A percentile compares a stretch with the other conserved stretches of the same genome.
Conservation (phyloP, 1,139 yeast species). For the Candida sp. region DNA sequence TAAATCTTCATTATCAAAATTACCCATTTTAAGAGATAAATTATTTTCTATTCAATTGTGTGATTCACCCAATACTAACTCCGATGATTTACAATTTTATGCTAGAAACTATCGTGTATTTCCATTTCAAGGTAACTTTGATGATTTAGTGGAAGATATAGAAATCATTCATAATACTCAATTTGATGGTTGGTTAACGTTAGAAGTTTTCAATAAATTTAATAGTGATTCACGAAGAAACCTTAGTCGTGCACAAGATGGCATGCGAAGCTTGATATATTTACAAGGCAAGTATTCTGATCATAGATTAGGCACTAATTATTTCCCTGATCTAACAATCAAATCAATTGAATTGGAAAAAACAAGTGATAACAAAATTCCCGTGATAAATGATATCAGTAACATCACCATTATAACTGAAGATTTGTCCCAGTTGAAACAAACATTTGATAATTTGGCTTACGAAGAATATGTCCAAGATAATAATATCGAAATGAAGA, state of each 20-base stretch:
- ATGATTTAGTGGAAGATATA: conserved; percentile 3
- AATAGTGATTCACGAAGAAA: conserved; percentile 4
- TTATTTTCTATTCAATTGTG: conserved; percentile 10
- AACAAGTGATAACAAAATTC: background rate
- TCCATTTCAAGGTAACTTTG: conserved; percentile 9
- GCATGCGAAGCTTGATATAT: conserved; percentile 6
- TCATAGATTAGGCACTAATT: background rate
- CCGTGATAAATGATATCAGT: background rate
- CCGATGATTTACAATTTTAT: conserved; percentile 4
- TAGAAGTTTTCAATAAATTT: conserved; percentile 10
- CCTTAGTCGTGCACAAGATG: conserved; percentile 8
- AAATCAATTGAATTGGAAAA: background rate
- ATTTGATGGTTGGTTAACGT: conserved; percentile 8
- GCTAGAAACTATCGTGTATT: conserved; percentile 9
- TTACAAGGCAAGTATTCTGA: conserved; percentile 5
- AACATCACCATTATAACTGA: conserved; percentile 1
- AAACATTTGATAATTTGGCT: background rate
- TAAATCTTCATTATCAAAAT: conserved; percentile 2
- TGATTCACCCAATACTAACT: conserved; percentile 7
- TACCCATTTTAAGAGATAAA: conserved; percentile 5
- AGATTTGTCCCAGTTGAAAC: background rate
- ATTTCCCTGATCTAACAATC: conserved; percentile 4
- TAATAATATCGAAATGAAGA: background rate
- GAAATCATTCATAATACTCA: conserved; percentile 3
- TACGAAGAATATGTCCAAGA: conserved; percentile 1